Conservation (phyloP, 208 protist species). For the Porcisia hertigi region DNA sequence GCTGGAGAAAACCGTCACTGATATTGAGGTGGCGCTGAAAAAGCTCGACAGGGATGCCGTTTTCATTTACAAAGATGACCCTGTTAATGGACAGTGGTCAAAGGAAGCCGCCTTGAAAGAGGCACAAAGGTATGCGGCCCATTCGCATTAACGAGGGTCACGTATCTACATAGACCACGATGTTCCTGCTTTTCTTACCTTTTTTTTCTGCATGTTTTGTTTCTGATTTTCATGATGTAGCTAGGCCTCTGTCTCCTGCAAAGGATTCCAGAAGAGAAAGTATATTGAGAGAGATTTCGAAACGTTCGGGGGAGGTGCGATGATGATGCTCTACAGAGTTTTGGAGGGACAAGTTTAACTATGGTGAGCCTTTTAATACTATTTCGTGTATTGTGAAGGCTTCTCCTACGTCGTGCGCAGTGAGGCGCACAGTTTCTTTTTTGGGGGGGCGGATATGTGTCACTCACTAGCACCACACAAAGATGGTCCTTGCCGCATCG, state of each 20-base stretch:
- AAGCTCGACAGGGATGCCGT: slow-evolving; percentile 87
- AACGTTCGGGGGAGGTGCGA: background rate
- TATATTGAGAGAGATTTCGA: background rate
- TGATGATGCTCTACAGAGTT: background rate
- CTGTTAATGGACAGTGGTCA: slow-evolving; percentile 67
- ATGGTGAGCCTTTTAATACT: background rate
- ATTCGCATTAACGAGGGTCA: background rate
- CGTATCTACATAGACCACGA: background rate
- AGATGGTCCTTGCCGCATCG: background rate
- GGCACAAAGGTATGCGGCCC: slow-evolving; percentile 50
- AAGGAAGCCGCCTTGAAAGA: slow-evolving; percentile 81
- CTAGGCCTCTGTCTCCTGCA: background rate
- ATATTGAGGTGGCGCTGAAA: slow-evolving; percentile 76
- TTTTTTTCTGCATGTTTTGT: background rate
- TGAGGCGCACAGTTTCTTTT: background rate
- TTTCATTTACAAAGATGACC: slow-evolving; percentile 89
- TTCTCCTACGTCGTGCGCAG: background rate
- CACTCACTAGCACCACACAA: too few relatives aligned
- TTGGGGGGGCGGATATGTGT: background rate
- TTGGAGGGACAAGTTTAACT: background rate
- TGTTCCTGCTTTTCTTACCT: background rate
- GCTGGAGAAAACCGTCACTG: slow-evolving; percentile 69
- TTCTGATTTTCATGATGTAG: slow-evolving; percentile 4
- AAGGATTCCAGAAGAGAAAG: background rate
- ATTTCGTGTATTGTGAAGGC: background rate